phyloP scores from a whole-genome alignment of 2,329 filamentous ascomycete genomes.

The Chrysosporium queenslandicum region DNA sequence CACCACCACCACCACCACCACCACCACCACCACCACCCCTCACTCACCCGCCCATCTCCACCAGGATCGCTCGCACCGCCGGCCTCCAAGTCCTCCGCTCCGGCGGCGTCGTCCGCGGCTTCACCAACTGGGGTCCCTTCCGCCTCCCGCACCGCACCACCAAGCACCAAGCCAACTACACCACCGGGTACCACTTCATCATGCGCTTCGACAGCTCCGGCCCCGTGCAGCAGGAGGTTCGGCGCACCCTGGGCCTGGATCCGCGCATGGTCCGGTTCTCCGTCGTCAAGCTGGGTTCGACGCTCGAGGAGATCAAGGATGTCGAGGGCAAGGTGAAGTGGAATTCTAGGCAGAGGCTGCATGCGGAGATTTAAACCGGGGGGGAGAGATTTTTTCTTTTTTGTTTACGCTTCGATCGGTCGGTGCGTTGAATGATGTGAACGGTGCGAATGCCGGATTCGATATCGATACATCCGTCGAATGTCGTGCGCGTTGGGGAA shows the following conservation, averaged over 20 bases:
- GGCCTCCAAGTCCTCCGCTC: constrained; percentile 72
- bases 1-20: constrained; percentile 6
- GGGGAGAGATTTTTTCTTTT: too few relatives aligned
- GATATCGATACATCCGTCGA: too few relatives aligned
- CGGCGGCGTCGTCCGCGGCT: constrained; percentile 80
- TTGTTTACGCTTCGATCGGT: too few relatives aligned
- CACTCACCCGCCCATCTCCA: neutral
- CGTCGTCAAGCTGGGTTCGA: constrained; percentile 72
- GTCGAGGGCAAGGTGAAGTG: constrained; percentile 47
- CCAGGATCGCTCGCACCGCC: constrained; percentile 75
- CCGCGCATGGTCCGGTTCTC: constrained; percentile 81
- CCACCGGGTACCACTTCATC: constrained; percentile 88
- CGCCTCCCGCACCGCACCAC: constrained; percentile 68
- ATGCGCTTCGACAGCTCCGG: constrained; percentile 86
- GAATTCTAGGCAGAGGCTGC: constrained; percentile 30
- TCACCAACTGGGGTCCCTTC: constrained; percentile 93
- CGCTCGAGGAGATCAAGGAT: constrained; percentile 52
- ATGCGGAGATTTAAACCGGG: constrained; percentile 9
- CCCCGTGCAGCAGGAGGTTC: constrained; percentile 62
- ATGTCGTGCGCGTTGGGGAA: too few relatives aligned
- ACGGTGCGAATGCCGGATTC: too few relatives aligned
- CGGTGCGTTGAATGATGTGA: too few relatives aligned
- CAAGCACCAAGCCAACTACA: constrained; percentile 73
- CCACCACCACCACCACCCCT: neutral
- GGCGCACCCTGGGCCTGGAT: constrained; percentile 68